Percentiles rank a stretch among this genome's conserved stretches.
Conservation (phyloP, 208 protist species). For the Trypanosoma theileri region DNA sequence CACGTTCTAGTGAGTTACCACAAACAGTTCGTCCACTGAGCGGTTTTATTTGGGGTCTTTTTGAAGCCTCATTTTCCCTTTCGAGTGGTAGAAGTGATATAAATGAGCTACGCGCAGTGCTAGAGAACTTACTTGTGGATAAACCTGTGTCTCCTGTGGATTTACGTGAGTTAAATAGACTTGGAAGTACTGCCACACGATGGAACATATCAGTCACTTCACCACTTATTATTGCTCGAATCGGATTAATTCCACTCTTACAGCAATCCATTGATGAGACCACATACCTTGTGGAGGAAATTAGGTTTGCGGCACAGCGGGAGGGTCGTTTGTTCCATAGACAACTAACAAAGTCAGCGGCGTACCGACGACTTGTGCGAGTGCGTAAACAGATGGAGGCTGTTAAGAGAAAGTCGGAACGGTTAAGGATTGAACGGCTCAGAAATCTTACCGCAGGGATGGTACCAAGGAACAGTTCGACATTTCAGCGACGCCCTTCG, state of each 20-base stretch:
- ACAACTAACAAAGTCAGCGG: constrained; percentile 45
- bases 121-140: constrained; percentile 25
- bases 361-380: constrained; percentile 54
- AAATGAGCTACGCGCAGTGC: constrained; percentile 35
- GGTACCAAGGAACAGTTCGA: constrained; percentile 29
- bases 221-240: constrained; percentile 69
- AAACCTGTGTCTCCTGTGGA: background rate
- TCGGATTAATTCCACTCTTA: constrained; percentile 61
- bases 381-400: constrained; percentile 59
- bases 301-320: constrained; percentile 44
- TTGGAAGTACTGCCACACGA: constrained; percentile 53
- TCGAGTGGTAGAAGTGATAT: constrained; percentile 54
- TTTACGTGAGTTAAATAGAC: constrained; percentile 35
- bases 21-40: constrained; percentile 37
- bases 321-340: constrained; percentile 29
- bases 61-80: constrained; percentile 70
- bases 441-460: constrained; percentile 53
- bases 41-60: constrained; percentile 85
- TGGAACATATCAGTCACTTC: constrained; percentile 68
- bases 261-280: constrained; percentile 71
- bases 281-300: constrained; percentile 45
- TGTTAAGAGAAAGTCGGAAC: constrained; percentile 38
- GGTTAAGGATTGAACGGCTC: constrained; percentile 40
- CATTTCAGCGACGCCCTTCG: constrained; percentile 18
- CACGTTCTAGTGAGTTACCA: background rate